These are phyloP conservation scores for Apiospora rasikravindrae DNA, from an alignment of 2,329 filamentous ascomycete genomes.

Conservation along the genomic window DNA sequence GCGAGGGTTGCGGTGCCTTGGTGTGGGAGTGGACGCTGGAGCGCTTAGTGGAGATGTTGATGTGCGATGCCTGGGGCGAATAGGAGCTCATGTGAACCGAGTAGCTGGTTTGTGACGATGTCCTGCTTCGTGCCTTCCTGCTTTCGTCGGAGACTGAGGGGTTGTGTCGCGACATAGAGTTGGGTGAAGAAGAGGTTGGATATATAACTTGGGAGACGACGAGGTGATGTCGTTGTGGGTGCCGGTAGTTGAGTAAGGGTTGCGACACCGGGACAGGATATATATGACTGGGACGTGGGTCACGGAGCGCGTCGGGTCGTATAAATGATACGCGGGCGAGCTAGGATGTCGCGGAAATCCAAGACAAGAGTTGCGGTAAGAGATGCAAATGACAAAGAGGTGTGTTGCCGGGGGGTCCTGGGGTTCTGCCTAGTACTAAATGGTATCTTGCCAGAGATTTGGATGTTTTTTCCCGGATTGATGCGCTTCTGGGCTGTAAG, in stretches of 20 bases:
- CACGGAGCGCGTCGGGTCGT: constrained; percentile 5
- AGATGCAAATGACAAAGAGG: constrained; percentile 7
- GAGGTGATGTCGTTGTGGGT: background rate
- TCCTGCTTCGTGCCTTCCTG: constrained; percentile 33
- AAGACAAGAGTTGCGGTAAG: constrained; percentile 17
- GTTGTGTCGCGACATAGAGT: constrained; percentile 36
- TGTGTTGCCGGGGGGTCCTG: constrained; percentile 8
- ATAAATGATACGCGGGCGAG: background rate
- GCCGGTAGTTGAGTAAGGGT: background rate
- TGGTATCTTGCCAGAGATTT: constrained; percentile 12
- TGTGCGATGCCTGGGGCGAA: constrained; percentile 22
- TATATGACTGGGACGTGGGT: constrained; percentile 8
- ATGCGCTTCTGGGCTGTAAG: background rate
- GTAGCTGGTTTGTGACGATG: constrained; percentile 32
- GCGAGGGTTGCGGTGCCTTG: constrained; percentile 36
- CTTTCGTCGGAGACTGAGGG: constrained; percentile 36
- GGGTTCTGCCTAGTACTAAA: constrained; percentile 1
- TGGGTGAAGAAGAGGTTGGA: background rate
- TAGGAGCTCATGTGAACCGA: constrained; percentile 21
- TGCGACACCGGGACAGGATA: constrained; percentile 14
- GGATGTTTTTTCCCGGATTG: background rate
- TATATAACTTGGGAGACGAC: background rate
- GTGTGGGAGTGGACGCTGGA: constrained; percentile 23
- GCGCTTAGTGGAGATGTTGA: constrained; percentile 19
- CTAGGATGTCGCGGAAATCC: constrained; percentile 8